Evolutionary conservation across 495 filamentous ascomycete species (phyloP), one percentile per base, ranked within the genome.

Genomic region (Neurospora sp.): DNA sequence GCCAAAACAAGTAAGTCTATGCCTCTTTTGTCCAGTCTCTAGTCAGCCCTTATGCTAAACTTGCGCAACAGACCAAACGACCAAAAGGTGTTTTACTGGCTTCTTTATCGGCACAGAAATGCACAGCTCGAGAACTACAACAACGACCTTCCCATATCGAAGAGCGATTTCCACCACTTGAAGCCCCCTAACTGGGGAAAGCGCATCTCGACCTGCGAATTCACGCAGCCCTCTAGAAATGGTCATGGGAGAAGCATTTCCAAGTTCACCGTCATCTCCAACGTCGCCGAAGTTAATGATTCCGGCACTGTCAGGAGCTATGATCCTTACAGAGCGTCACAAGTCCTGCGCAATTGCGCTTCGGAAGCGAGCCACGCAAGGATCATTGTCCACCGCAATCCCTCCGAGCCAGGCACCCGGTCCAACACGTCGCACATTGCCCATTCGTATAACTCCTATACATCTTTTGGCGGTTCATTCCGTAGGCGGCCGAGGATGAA

Each of bases 51-150:
- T n/a, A 69, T 73, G 20, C 79, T 85, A 77, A 83, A 73, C 39
- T 31, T 73, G 31, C 71, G 14, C 27, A 66, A 69, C 72, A 96
- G 93, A 75, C 84, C 86, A 2, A 98, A 95, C 73, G 92, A 97
- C 41, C 93, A 97, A 77, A 94, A 96, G 75, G 84, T 94, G 78
- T 96, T 98, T 76, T 99, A 98, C 84, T 90, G 88, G 78, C 87
- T 95, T 0, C 88, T 99, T 31, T 82, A 90, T 73, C 90, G 89
- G 76, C 94, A 97, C 79, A 86, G 92, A 27, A 90, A 97, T 70
- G 90, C 92, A 42, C 89, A 94, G 71, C 78, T 96, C 14, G 94
- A 98, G 78, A 92, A 97, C 75, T 97, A 94, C 77, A 87, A 88
- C 75, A 87, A 89, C 71, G 87, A 90, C 4, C 83, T 97, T 20